Evolutionary conservation across 495 filamentous ascomycete species (phyloP), one percentile per base, ranked within the genome.

Genomic region (Thozetella sp.): DNA sequence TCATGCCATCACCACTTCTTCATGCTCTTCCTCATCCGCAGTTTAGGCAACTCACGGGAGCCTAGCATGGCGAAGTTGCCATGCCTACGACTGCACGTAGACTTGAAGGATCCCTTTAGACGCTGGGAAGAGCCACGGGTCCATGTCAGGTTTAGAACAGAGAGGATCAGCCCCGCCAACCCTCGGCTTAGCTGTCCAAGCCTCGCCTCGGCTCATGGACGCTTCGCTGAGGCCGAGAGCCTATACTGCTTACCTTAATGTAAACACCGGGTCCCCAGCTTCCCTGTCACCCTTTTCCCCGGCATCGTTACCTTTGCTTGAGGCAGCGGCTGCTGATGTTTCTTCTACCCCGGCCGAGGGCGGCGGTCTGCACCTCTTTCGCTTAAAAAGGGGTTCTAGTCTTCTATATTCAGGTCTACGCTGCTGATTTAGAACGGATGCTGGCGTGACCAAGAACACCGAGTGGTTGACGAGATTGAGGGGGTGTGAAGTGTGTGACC

Each of bases 401-500:
- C n/a, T n/a, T n/a, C n/a, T n/a, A n/a, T n/a, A n/a, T n/a, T n/a
- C n/a, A n/a, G n/a, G n/a, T n/a, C n/a, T n/a, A n/a, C n/a, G n/a
- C n/a, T n/a, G n/a, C n/a, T n/a, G n/a, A n/a, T n/a, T n/a, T n/a
- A n/a, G n/a, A 17, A 37, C 30, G 30, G 43, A 13, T 48, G n/a
- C 43, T n/a, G 9, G 43, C 43, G 9, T n/a, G 43, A n/a, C 4
- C 9, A 13, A 48, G 43, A 48, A 48, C 11, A 4, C 43, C n/a
- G 43, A 4, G n/a, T 48, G 43, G n/a, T 48, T 3, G 43, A 20
- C 11, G 9, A 15, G n/a, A 4, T 15, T 59, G 34, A 23, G 54
- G 51, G 51, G 51, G 56, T n/a, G n/a, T n/a, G n/a, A n/a, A 51
- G 55, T 25, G 59, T 68, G 63, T 66, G 63, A 63, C 50, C 55